Evolutionary conservation across 2,329 filamentous ascomycete genomes (phyloP).

Genomic region (Ophiostoma australiae): DNA sequence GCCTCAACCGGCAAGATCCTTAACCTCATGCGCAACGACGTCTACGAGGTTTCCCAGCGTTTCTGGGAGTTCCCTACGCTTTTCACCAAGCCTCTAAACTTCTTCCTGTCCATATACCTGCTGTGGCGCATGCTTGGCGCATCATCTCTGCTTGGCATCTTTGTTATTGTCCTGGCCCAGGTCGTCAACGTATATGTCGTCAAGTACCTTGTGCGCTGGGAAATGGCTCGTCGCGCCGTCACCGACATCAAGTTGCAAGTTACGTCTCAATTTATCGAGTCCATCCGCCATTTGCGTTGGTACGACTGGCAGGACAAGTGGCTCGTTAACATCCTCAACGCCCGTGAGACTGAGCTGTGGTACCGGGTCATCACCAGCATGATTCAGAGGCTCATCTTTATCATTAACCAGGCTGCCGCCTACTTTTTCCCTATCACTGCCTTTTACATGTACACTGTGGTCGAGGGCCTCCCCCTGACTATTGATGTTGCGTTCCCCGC

Average conservation of each 20-base stretch:
- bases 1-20: slow-evolving; percentile 88
- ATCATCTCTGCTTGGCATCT: slow-evolving; percentile 68
- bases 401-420: slow-evolving; percentile 66
- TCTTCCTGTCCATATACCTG: slow-evolving; percentile 67
- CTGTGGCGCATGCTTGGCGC: slow-evolving; percentile 77
- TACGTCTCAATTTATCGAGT: slow-evolving; percentile 80
- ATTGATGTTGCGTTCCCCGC: slow-evolving; percentile 85
- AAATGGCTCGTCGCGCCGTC: slow-evolving; percentile 63
- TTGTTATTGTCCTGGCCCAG: slow-evolving; percentile 65
- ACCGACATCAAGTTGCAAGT: slow-evolving; percentile 76
- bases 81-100: slow-evolving; percentile 68
- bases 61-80: slow-evolving; percentile 85
- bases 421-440: slow-evolving; percentile 74
- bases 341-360: slow-evolving; percentile 62
- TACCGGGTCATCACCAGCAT: slow-evolving; percentile 60
- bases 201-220: slow-evolving; percentile 60
- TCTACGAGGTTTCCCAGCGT: slow-evolving; percentile 73
- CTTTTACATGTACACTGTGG: slow-evolving; percentile 73
- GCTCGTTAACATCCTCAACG: slow-evolving; percentile 63
- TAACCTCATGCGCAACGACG: slow-evolving; percentile 77
- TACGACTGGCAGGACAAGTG: slow-evolving; percentile 78
- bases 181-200: slow-evolving; percentile 64
- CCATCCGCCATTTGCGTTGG: slow-evolving; percentile 74
- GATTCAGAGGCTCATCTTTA: slow-evolving; percentile 58
- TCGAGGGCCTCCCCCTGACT: slow-evolving; percentile 62